These are phyloP conservation scores for Larix sibirica DNA, from an alignment of 83 land plant species.

Conservation along the genomic window DNA sequence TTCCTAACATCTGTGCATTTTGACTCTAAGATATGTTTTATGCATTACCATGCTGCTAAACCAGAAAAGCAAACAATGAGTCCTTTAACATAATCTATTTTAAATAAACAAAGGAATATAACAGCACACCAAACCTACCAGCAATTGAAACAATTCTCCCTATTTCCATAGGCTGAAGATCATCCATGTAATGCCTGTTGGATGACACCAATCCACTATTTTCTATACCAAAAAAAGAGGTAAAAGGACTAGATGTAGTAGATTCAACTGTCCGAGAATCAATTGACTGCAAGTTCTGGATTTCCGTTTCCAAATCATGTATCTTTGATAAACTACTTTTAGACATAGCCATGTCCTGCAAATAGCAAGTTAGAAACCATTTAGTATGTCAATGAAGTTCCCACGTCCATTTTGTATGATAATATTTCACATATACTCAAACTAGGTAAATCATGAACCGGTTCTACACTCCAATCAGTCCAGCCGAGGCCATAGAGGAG, in stretches of 20 bases:
- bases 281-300: conserved; percentile 24
- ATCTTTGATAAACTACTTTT: conserved; percentile 24
- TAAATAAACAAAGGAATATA: not conserved
- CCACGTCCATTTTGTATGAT: not conserved
- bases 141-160: conserved; percentile 6
- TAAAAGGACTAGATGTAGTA: not conserved
- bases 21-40: not conserved
- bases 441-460: not conserved
- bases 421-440: not conserved
- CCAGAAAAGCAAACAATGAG: not conserved
- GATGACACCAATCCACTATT: conserved; percentile 17
- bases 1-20: not conserved
- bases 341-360: conserved; percentile 19
- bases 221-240: conserved; percentile 16
- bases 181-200: conserved; percentile 10
- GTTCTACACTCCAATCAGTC: not conserved
- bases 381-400: not conserved
- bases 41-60: not conserved
- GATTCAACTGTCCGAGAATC: conserved; percentile 15
- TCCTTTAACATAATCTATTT: not conserved
- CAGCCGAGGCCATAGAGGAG: not conserved
- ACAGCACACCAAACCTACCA: not conserved
- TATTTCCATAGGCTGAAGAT: conserved; percentile 18
- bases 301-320: conserved; percentile 34
- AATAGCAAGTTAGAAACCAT: not conserved